These are phyloP conservation scores for Fusarium coicis DNA, from an alignment of 2,329 filamentous ascomycete species.

Conservation along the genomic window DNA sequence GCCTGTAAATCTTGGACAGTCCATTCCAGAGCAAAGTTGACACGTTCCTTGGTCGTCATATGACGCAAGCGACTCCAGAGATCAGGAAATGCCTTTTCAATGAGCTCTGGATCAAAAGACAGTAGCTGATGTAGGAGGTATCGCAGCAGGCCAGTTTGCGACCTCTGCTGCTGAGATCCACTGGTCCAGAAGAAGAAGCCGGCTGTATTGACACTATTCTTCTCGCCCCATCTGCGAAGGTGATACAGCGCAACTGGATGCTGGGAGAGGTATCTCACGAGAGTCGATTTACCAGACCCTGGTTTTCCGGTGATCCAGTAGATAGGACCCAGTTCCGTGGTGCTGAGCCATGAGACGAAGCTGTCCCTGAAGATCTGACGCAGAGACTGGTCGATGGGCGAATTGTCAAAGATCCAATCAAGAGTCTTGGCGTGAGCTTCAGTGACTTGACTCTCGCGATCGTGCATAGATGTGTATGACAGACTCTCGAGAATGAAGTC, in stretches of 20 bases:
- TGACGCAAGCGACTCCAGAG: conserved; percentile 3
- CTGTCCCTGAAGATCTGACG: not conserved
- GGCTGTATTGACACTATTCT: conserved; percentile 46
- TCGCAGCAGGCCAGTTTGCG: conserved; percentile 50
- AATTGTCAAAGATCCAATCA: conserved; percentile 50
- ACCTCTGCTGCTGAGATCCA: conserved; percentile 51
- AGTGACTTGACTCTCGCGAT: conserved; percentile 46
- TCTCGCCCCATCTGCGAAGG: conserved; percentile 43
- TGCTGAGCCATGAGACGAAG: not conserved
- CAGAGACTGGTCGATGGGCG: not conserved
- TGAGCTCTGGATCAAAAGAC: not conserved
- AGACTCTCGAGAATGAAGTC: conserved; percentile 48
- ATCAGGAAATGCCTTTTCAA: not conserved
- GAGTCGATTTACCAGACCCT: conserved; percentile 59
- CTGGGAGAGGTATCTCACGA: conserved; percentile 53
- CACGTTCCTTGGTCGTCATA: conserved; percentile 8
- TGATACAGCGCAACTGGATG: conserved; percentile 28
- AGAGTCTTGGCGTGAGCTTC: conserved; percentile 49
- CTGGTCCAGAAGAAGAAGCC: conserved; percentile 60
- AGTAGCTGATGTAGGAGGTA: conserved; percentile 52
- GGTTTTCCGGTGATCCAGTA: conserved; percentile 37
- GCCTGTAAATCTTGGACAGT: not conserved
- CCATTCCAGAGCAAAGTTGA: conserved; percentile 12
- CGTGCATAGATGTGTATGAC: conserved; percentile 48
- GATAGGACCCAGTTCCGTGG: not conserved